Conservation (phyloP, 2,329 filamentous ascomycete genomes). For the Endoconidiophora laricicola region DNA sequence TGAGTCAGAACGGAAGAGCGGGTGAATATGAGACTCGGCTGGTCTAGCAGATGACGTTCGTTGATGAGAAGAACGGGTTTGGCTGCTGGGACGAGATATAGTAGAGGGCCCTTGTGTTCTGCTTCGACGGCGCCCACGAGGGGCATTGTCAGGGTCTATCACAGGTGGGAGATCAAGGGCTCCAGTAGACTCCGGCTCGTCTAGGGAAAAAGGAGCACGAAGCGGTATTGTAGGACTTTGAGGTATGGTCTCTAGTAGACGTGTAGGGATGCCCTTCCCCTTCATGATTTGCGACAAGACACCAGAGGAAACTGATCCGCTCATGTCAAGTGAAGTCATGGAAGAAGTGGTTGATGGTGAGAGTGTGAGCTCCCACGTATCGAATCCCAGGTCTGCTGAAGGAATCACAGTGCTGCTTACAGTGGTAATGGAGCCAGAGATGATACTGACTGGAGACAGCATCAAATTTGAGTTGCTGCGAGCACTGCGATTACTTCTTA, state of each 20-base stretch:
- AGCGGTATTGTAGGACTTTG: slow-evolving; percentile 11
- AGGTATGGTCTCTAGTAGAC: slow-evolving; percentile 12
- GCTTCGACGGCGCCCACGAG: slow-evolving; percentile 8
- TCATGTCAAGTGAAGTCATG: slow-evolving; percentile 5
- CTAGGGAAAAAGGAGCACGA: background rate
- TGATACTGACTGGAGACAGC: background rate
- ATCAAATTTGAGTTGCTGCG: slow-evolving; percentile 1
- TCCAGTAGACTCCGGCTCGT: background rate
- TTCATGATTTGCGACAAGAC: slow-evolving; percentile 7
- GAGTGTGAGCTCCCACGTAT: slow-evolving; percentile 6
- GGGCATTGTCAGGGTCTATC: slow-evolving; percentile 7
- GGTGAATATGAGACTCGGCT: slow-evolving; percentile 55
- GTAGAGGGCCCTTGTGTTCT: slow-evolving; percentile 9
- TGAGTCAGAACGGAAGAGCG: slow-evolving; percentile 58
- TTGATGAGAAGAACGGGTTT: slow-evolving; percentile 1
- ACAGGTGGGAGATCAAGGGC: slow-evolving; percentile 8
- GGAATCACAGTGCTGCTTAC: slow-evolving; percentile 5
- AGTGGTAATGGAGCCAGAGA: background rate
- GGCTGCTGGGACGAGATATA: background rate
- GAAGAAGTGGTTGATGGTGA: background rate
- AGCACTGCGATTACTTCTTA: slow-evolving; percentile 4
- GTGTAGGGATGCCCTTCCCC: slow-evolving; percentile 9
- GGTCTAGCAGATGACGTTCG: slow-evolving; percentile 19
- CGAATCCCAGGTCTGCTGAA: slow-evolving; percentile 5
- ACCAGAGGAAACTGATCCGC: background rate